Evolutionary conservation across 1,284 basidiomycete genomes (phyloP).

Genomic region (Trametes hirsuta): DNA sequence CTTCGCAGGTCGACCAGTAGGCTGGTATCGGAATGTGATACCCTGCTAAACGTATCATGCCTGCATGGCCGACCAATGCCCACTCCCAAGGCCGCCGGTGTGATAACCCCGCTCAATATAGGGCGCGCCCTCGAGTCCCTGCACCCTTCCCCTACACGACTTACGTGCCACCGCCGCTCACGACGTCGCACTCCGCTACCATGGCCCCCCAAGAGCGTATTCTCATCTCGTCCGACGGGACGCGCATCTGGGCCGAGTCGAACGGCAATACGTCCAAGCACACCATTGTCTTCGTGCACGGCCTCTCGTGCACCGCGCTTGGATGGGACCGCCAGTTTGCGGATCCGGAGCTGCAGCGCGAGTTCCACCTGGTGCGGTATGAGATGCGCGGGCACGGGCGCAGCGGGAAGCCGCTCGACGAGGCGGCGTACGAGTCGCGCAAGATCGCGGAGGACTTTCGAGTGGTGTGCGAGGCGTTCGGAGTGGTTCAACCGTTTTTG

Average conservation of each 20-base stretch:
- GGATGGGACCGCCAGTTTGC: slow-evolving; percentile 44
- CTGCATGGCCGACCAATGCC: neutral
- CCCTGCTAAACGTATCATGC: neutral
- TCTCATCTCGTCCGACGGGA: slow-evolving; percentile 34
- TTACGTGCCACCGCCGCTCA: neutral
- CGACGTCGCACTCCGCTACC: neutral
- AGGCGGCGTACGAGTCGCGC: slow-evolving; percentile 32
- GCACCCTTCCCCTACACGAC: neutral
- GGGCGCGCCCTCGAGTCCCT: neutral
- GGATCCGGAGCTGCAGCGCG: slow-evolving; percentile 35
- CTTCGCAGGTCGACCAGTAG: neutral
- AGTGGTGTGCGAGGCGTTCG: slow-evolving; percentile 37
- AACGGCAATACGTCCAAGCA: slow-evolving; percentile 42
- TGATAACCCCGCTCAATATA: neutral
- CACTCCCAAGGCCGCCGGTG: neutral
- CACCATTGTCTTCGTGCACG: slow-evolving; percentile 46
- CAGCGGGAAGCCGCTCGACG: slow-evolving; percentile 29
- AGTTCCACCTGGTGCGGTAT: slow-evolving; percentile 40
- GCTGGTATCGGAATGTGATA: neutral
- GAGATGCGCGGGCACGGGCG: slow-evolving; percentile 38
- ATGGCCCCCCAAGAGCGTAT: slow-evolving; percentile 17
- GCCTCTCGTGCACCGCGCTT: slow-evolving; percentile 39
- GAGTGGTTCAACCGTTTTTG: slow-evolving; percentile 38
- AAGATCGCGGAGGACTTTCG: slow-evolving; percentile 41
- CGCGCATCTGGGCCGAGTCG: slow-evolving; percentile 40